phyloP scores from a whole-genome alignment of 257 asterid species.

The Solanum chmielewskii region DNA sequence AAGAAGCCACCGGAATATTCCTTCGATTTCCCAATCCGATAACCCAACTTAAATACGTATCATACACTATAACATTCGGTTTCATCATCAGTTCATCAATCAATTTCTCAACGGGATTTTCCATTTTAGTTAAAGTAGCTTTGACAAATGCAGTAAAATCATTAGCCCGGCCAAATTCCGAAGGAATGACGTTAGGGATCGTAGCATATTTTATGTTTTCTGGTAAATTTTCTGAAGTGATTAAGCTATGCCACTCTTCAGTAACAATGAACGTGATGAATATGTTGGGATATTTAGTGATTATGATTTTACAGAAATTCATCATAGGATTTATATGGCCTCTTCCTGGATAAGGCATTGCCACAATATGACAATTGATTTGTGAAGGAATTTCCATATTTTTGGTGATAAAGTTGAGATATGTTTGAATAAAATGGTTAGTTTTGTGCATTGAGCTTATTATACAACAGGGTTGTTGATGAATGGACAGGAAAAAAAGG shows the following conservation, averaged over 20 bases:
- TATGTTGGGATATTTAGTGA: constrained; percentile 1
- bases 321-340: constrained; percentile 70
- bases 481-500: not conserved
- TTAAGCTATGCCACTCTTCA: constrained; percentile 35
- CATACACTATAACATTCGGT: constrained; percentile 29
- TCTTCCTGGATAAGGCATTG: constrained; percentile 76
- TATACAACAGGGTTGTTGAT: not conserved
- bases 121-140: constrained; percentile 27
- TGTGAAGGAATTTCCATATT: not conserved
- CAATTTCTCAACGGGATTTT: constrained; percentile 36
- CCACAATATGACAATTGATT: constrained; percentile 38
- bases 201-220: constrained; percentile 24
- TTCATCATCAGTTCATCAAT: constrained; percentile 17
- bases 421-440: not conserved
- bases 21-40: constrained; percentile 16
- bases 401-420: not conserved
- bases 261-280: constrained; percentile 33
- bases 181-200: constrained; percentile 48
- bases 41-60: constrained; percentile 25
- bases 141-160: constrained; percentile 14
- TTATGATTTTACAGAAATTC: constrained; percentile 15
- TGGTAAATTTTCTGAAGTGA: constrained; percentile 22
- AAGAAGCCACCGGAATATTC: constrained; percentile 39
- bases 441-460: not conserved
- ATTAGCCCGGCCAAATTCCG: constrained; percentile 38